These are phyloP conservation scores for Exobasidium cylindrosporum DNA, from an alignment of 1,284 basidiomycete species.

Conservation along the genomic window DNA sequence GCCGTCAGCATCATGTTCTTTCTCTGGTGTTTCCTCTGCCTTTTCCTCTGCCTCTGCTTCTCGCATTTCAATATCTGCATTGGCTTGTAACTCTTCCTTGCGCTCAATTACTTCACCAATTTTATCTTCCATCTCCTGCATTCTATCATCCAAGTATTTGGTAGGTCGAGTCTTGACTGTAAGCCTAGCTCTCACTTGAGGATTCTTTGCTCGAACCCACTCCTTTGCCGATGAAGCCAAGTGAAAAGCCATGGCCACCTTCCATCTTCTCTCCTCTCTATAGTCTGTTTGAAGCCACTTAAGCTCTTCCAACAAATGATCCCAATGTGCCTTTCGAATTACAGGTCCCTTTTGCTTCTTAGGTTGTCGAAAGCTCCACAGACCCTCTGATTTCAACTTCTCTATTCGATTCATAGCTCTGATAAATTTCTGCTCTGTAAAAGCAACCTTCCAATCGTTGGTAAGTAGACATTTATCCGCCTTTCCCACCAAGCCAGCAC, in stretches of 20 bases:
- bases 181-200: constrained; percentile 66
- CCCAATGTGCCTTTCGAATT: constrained; percentile 84
- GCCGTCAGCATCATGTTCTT: constrained; percentile 38
- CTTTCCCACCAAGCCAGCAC: constrained; percentile 50
- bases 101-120: constrained; percentile 6
- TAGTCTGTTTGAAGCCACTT: constrained; percentile 97
- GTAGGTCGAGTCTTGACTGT: constrained; percentile 58
- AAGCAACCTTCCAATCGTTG: constrained; percentile 52
- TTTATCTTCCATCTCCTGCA: constrained; percentile 2
- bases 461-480: constrained; percentile 53
- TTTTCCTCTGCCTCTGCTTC: constrained; percentile 16
- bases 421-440: constrained; percentile 57
- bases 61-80: constrained; percentile 5
- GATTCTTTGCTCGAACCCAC: constrained; percentile 74
- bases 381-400: constrained; percentile 71
- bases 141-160: constrained; percentile 1
- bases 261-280: constrained; percentile 90
- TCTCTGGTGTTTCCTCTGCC: constrained; percentile 25
- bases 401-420: constrained; percentile 84
- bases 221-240: constrained; percentile 79
- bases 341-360: constrained; percentile 86
- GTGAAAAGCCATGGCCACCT: constrained; percentile 77
- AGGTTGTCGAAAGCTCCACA: constrained; percentile 92
- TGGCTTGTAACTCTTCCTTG: constrained; percentile 14
- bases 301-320: constrained; percentile 95